Base-by-base conservation (phyloP, 2,329 filamentous ascomycete species). In the Phyllosticta paracitricarpa region DNA sequence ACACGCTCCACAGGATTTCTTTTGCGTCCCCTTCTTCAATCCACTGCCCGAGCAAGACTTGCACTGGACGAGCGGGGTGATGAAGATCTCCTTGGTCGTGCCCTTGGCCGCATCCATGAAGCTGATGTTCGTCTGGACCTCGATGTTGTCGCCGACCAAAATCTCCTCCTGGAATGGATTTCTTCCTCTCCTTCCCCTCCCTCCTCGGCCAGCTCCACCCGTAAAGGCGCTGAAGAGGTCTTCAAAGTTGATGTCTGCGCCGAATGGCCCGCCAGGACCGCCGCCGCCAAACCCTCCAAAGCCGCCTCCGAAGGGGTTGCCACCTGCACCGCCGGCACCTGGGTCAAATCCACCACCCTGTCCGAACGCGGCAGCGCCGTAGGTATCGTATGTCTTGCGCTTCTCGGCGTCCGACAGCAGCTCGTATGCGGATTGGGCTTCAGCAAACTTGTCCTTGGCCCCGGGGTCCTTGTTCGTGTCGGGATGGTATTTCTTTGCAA, bases 71-170 rank as follows among this genome's bases (percentile, higher is more conserved):
- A 95, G 77, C 0, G 94, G 93, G 8, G 88, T 90, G 67, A 97
- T 89, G 66, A 82, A 84, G 62, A 99, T 89, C n/a, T 91, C 88
- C 76, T 96, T 95, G 70, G 81, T 86, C 7, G 88, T 87, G 40
- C 94, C 94, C 75, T 95, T 96, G 9, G 94, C 94, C 6, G 94
- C 91, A 71, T 99, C 94, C 85, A 94, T 89, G 75, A 99, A 99
- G 0, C 89, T 91, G 67, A 99, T 93, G 72, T 84, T 94, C 57
- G 90, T 86, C 75, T 96, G 91, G 25, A 97, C 89, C 73, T 97
- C 93, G 69, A 99, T 96, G 72, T 96, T 91, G 65, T 97, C 91
- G 63, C 94, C 94, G n/a, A 96, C 88, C 67, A 96, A 72, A 22
- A 95, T 84, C 67, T 87, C 81, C 72, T 96, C 88, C 68, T 91